A percentile compares a stretch with the other conserved stretches of the same genome.
Evolutionary conservation across 352 stramenopile genomes (phyloP).

Genomic region (Plasmopara muralis): DNA sequence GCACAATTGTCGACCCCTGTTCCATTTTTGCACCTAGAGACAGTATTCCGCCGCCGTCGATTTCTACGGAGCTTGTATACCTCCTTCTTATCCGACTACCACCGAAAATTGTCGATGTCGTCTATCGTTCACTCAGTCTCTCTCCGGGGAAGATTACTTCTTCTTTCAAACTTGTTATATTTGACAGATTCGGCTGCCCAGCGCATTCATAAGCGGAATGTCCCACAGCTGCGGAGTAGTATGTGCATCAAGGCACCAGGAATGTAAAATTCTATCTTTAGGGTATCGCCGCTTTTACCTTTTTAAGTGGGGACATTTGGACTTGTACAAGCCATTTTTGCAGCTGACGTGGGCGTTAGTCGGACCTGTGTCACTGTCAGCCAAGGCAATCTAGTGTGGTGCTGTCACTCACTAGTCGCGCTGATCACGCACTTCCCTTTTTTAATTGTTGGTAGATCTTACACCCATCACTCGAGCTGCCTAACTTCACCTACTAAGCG

Average conservation of each 20-base stretch:
- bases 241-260: slow-evolving; percentile 1
- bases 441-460: slow-evolving; percentile 3
- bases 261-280: not conserved
- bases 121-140: too few species aligned
- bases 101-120: too few species aligned
- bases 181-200: not conserved
- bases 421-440: slow-evolving; percentile 1
- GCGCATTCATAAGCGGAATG: slow-evolving; percentile 1
- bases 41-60: too few species aligned
- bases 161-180: too few species aligned
- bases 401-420: slow-evolving; percentile 1
- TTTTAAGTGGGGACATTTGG: slow-evolving; percentile 1
- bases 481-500: not conserved
- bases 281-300: not conserved
- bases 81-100: too few species aligned
- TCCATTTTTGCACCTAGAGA: too few species aligned
- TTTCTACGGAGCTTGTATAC: too few species aligned
- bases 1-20: too few species aligned
- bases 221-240: slow-evolving; percentile 1
- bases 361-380: not conserved
- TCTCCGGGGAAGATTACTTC: too few species aligned
- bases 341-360: slow-evolving; percentile 1
- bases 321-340: not conserved
- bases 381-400: not conserved
- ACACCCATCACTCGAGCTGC: not conserved